Percentiles rank a stretch among this genome's conserved stretches.
phyloP scores from a whole-genome alignment of 2,329 filamentous ascomycete genomes.

The Arthroderma sp. region DNA sequence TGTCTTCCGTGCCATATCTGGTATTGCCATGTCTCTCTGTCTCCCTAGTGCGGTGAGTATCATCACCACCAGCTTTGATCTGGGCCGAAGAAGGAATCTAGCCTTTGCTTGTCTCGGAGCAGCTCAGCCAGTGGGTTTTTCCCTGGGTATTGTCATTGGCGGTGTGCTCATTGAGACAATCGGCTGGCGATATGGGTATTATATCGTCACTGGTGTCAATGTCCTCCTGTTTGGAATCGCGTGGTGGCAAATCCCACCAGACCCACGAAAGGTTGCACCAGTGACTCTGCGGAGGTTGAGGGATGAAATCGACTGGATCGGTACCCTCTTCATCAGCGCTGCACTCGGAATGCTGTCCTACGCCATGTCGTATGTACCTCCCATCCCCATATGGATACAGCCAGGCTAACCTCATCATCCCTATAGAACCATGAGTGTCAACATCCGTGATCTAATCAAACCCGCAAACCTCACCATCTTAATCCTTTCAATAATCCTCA shows the following conservation, averaged over 20 bases:
- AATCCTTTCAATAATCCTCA: constrained; percentile 13
- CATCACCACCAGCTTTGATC: constrained; percentile 33
- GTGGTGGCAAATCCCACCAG: constrained; percentile 7
- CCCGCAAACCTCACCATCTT: constrained; percentile 33
- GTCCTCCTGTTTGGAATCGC: constrained; percentile 4
- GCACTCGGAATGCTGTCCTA: constrained; percentile 40
- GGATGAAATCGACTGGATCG: constrained; percentile 39
- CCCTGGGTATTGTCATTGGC: constrained; percentile 36
- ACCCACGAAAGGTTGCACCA: constrained; percentile 4
- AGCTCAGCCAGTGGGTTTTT: constrained; percentile 38
- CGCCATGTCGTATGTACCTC: constrained; percentile 32
- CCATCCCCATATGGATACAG: background rate
- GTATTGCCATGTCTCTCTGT: constrained; percentile 33
- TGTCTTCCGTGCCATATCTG: constrained; percentile 32
- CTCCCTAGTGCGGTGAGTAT: constrained; percentile 36
- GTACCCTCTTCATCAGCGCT: constrained; percentile 33
- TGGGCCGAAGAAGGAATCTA: constrained; percentile 35
- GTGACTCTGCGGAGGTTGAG: constrained; percentile 5
- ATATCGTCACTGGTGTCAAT: constrained; percentile 33
- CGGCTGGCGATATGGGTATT: constrained; percentile 42
- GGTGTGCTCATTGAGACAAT: constrained; percentile 38
- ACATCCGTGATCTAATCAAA: constrained; percentile 46
- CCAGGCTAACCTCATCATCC: background rate
- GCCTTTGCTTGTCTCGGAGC: constrained; percentile 38
- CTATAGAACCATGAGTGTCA: constrained; percentile 17